Conservation (phyloP, 2,329 filamentous ascomycete species). For the Nothopassalora personata region DNA sequence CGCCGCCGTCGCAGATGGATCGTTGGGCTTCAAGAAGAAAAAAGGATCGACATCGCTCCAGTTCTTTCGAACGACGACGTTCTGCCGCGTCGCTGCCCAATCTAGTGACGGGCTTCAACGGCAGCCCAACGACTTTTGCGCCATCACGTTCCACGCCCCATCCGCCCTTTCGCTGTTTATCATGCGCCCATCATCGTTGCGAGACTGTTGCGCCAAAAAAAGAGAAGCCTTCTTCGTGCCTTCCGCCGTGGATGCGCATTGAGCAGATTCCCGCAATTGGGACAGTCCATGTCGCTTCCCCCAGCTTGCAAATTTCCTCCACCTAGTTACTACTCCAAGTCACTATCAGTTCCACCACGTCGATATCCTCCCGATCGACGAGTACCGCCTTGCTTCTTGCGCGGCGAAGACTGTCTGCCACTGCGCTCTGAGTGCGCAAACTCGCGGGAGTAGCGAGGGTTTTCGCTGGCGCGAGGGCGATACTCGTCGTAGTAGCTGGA, state of each 20-base stretch:
- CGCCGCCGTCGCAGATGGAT: neutral
- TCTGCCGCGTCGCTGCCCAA: constrained; percentile 1
- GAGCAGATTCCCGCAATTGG: too few relatives aligned
- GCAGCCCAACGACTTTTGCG: neutral
- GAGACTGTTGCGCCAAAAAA: neutral
- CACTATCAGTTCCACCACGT: constrained; percentile 26
- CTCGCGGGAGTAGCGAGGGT: constrained; percentile 22
- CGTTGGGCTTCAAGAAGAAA: neutral
- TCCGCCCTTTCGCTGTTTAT: neutral
- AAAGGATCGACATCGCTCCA: neutral
- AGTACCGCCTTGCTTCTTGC: constrained; percentile 26
- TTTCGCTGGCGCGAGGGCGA: constrained; percentile 26
- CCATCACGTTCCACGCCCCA: neutral
- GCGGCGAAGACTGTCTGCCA: constrained; percentile 32
- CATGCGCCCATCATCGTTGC: neutral
- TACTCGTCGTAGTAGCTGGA: constrained; percentile 35
- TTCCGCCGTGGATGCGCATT: neutral
- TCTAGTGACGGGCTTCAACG: neutral
- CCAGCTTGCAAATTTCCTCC: too few relatives aligned
- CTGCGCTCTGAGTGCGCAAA: constrained; percentile 10
- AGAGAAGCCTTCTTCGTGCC: neutral
- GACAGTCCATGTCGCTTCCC: too few relatives aligned
- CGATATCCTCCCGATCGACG: constrained; percentile 28
- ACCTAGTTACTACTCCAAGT: constrained; percentile 17
- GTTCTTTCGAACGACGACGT: neutral